A percentile compares a stretch with the other conserved stretches of the same genome.
Evolutionary conservation across 148 eudicot genomes (phyloP).

Genomic region (Rhododendron henanense): DNA sequence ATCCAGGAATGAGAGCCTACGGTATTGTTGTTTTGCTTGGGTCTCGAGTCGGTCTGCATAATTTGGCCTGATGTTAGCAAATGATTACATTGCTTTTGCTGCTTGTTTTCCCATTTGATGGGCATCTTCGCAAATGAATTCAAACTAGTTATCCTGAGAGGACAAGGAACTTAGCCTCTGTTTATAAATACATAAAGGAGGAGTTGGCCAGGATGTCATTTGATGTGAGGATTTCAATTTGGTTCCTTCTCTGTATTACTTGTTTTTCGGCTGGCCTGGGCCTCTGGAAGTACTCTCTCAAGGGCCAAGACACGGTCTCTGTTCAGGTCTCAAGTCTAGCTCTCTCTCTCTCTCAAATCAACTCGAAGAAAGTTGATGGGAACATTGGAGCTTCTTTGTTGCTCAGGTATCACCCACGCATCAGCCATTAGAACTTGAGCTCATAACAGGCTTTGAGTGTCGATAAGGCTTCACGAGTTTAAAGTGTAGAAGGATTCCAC

Average conservation of each 20-base stretch:
- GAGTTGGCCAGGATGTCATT: not conserved
- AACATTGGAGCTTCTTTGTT: too few relatives aligned
- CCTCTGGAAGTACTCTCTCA: not conserved
- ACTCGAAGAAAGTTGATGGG: too few relatives aligned
- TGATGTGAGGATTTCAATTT: not conserved
- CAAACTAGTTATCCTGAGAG: not conserved
- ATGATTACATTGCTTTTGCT: too few relatives aligned
- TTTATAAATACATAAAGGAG: not conserved
- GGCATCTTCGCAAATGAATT: too few relatives aligned
- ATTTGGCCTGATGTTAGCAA: not conserved
- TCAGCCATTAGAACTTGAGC: too few relatives aligned
- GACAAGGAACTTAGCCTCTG: not conserved
- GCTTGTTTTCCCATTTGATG: too few relatives aligned
- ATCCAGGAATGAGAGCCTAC: not conserved
- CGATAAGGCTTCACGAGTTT: too few relatives aligned
- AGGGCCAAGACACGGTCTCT: not conserved
- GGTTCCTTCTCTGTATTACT: not conserved
- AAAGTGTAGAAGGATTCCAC: not conserved
- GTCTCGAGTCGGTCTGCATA: not conserved
- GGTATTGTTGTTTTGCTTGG: not conserved
- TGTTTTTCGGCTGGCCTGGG: too few relatives aligned
- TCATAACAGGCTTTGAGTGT: too few relatives aligned
- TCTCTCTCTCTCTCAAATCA: too few relatives aligned
- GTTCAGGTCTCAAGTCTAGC: not conserved
- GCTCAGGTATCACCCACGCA: too few relatives aligned